A percentile compares a stretch with the other conserved stretches of the same genome.
Evolutionary conservation across 495 filamentous ascomycete species (phyloP).

Genomic region (Neurospora pannonica): DNA sequence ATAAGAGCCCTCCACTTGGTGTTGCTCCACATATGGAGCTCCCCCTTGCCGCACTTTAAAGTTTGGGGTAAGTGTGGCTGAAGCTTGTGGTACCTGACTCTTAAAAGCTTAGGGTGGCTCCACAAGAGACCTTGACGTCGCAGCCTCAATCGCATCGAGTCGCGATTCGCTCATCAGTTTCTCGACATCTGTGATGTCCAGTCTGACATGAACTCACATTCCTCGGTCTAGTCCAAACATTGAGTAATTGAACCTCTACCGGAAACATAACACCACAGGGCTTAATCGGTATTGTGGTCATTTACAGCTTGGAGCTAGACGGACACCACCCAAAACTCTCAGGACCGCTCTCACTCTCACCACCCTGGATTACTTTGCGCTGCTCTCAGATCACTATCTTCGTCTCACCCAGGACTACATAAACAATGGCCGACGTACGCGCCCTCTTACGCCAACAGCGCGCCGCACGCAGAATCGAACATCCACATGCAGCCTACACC

Average conservation of each 20-base stretch:
- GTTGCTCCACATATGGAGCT: not conserved
- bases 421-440: slow-evolving; percentile 71
- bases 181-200: not conserved
- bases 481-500: slow-evolving; percentile 54
- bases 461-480: slow-evolving; percentile 61
- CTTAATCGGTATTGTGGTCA: not conserved
- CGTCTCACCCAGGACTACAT: not conserved
- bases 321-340: not conserved
- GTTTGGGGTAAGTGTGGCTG: not conserved
- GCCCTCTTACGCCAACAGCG: slow-evolving; percentile 75
- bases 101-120: not conserved
- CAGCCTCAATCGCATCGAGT: not conserved
- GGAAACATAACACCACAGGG: not conserved
- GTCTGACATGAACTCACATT: not conserved
- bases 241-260: not conserved
- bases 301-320: not conserved
- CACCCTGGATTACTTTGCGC: not conserved
- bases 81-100: not conserved
- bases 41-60: not conserved
- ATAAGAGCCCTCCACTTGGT: not conserved
- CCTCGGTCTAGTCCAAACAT: not conserved
- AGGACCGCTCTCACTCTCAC: not conserved
- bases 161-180: not conserved
- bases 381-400: not conserved
- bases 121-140: not conserved